Evolutionary conservation across 371 early-diverging fungal species (phyloP), one percentile per base, ranked within the genome.

Genomic region (Rhizopus sp.): DNA sequence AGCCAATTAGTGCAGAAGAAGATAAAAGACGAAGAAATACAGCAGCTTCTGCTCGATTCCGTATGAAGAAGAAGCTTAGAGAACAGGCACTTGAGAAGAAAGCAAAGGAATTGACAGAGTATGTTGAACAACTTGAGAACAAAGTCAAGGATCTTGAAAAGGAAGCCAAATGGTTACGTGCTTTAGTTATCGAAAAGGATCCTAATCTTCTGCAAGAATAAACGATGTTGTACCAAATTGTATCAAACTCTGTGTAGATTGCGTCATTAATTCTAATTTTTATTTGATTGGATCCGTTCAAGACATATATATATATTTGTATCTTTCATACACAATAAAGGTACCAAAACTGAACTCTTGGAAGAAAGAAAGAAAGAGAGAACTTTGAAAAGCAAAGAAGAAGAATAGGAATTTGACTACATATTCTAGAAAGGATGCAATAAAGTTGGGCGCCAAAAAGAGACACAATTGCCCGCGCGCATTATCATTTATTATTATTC

Each of bases 21-120:
- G 97, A 95, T 69, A 96, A 96, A 75, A 87, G 98, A 45, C 77
- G 87, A 17, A 79, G 97, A 34, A 97, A 97, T 79, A 97, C 96
- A 0, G 94, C 91, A 3, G 98, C 98, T 0, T 93, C 94, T 0
- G 96, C 96, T 5, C 80, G 98, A 32, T 98, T 98, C 81, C 88
- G 98, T 7, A 85, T 92, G 52, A 94, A 95, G 80, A 98, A 96
- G 73, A 93, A 93, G 65, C 55, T 82, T 60, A 85, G 90, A 50
- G 96, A 96, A 66, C 88, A 93, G 78, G 88, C 83, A 9, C 70
- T 96, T 13, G 93, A 95, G 71, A 80, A 81, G 51, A 89, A 87
- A 1, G 92, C 95, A 9, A 82, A 85, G 62, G 93, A 91, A 57
- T 88, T 95, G 92, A 80, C 88, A 0, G 77, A 64, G 7, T 89